A percentile compares a stretch with the other conserved stretches of the same genome.
Evolutionary conservation across 2,329 filamentous ascomycete genomes (phyloP).

Genomic region (Thelonectria discophora): DNA sequence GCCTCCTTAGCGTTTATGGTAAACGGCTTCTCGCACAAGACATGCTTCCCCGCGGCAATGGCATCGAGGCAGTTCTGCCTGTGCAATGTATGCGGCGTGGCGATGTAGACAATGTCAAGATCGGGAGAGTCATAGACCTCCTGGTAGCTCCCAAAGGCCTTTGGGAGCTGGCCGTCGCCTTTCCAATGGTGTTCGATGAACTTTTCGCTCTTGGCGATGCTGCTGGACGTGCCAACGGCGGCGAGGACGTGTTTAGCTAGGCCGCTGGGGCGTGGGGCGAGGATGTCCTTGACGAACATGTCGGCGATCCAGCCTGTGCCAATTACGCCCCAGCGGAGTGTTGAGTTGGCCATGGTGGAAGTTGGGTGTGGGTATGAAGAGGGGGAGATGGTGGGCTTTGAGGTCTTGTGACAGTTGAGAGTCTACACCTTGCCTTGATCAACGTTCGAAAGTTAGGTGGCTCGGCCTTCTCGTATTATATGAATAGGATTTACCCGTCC

Average conservation of each 20-base stretch:
- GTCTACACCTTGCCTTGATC: too few relatives aligned
- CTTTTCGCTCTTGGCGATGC: conserved; percentile 14
- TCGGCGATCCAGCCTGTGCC: conserved; percentile 21
- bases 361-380: not conserved
- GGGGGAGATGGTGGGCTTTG: too few relatives aligned
- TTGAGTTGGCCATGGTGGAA: conserved; percentile 3
- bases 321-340: conserved; percentile 15
- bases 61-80: conserved; percentile 54
- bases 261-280: conserved; percentile 6
- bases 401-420: too few relatives aligned
- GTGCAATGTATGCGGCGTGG: conserved; percentile 56
- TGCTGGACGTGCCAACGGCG: conserved; percentile 14
- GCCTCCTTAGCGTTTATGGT: conserved; percentile 51
- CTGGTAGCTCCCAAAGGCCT: conserved; percentile 49
- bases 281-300: conserved; percentile 19
- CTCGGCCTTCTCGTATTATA: too few relatives aligned
- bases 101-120: conserved; percentile 57
- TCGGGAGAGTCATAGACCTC: conserved; percentile 52
- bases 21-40: conserved; percentile 58
- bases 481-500: too few relatives aligned
- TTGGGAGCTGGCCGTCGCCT: conserved; percentile 14
- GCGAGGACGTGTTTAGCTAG: conserved; percentile 14
- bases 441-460: too few relatives aligned
- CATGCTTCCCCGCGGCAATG: conserved; percentile 53
- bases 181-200: conserved; percentile 19